phyloP scores from a whole-genome alignment of 805 yeast species.

The Wickerhamomyces chambardii region DNA sequence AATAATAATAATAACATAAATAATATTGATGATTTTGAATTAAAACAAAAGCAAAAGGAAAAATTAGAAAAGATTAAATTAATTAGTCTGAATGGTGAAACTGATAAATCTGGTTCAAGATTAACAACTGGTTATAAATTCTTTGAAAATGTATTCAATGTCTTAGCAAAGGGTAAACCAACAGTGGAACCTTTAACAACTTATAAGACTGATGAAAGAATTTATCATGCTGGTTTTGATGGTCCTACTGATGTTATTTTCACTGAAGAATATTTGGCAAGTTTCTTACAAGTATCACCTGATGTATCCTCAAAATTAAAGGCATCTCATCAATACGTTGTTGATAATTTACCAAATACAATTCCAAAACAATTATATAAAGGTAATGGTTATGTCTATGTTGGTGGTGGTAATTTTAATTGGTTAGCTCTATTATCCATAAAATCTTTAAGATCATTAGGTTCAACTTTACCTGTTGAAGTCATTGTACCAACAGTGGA shows the following conservation, averaged over 20 bases:
- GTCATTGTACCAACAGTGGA: constrained; percentile 54
- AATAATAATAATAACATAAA: too few relatives aligned
- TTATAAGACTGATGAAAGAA: constrained; percentile 36
- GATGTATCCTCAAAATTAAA: constrained; percentile 35
- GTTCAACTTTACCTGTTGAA: constrained; percentile 57
- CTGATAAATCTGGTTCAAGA: constrained; percentile 23
- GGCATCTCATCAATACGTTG: constrained; percentile 36
- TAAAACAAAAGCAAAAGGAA: not conserved
- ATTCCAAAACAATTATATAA: constrained; percentile 34
- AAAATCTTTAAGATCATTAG: constrained; percentile 37
- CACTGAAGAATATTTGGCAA: constrained; percentile 42
- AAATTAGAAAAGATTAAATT: constrained; percentile 12
- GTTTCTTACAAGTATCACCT: constrained; percentile 36
- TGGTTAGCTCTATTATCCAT: constrained; percentile 45
- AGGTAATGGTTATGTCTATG: constrained; percentile 54
- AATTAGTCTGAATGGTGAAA: constrained; percentile 14
- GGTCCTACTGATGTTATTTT: constrained; percentile 28
- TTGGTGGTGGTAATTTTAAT: constrained; percentile 53
- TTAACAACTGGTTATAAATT: constrained; percentile 29
- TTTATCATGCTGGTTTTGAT: constrained; percentile 47
- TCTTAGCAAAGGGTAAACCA: constrained; percentile 36
- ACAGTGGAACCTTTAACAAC: constrained; percentile 28
- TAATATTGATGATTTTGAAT: too few relatives aligned
- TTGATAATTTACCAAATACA: constrained; percentile 37
- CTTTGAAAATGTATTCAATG: constrained; percentile 32